A percentile compares a stretch with the other conserved stretches of the same genome.
Evolutionary conservation across 768 basidiomycete genomes (phyloP).

Genomic region (Lactarius hengduanensis): DNA sequence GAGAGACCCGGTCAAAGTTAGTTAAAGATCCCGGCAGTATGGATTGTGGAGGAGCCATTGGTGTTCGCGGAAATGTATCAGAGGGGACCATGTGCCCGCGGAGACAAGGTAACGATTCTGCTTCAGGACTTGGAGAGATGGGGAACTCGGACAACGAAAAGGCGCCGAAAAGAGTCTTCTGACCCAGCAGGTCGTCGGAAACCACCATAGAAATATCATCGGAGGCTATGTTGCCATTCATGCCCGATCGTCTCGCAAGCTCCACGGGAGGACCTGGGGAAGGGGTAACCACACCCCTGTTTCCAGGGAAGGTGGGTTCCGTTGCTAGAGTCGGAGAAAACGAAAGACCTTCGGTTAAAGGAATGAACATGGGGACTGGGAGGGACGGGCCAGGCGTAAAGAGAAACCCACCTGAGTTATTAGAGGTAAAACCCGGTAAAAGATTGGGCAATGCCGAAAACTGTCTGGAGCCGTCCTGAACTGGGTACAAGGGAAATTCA

Average conservation of each 20-base stretch:
- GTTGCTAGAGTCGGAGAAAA: slow-evolving; percentile 29
- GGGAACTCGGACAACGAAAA: not conserved
- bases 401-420: not conserved
- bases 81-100: not conserved
- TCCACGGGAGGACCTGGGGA: slow-evolving; percentile 1
- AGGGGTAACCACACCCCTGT: not conserved
- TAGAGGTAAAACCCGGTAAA: not conserved
- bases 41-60: not conserved
- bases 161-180: not conserved
- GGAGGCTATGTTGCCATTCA: not conserved
- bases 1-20: slow-evolving; percentile 1
- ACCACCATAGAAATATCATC: not conserved
- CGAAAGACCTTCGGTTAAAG: slow-evolving; percentile 49
- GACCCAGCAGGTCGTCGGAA: slow-evolving; percentile 1
- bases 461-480: not conserved
- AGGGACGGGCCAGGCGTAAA: slow-evolving; percentile 32
- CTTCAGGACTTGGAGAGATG: not conserved
- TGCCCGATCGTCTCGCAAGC: not conserved
- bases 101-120: not conserved
- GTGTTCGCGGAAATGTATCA: not conserved
- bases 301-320: not conserved
- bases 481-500: not conserved
- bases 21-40: not conserved
- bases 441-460: not conserved
- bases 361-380: slow-evolving; percentile 56